A percentile compares a stretch with the other conserved stretches of the same genome.
Evolutionary conservation across 2,329 filamentous ascomycete genomes (phyloP).

Genomic region (Alternaria gaisen): DNA sequence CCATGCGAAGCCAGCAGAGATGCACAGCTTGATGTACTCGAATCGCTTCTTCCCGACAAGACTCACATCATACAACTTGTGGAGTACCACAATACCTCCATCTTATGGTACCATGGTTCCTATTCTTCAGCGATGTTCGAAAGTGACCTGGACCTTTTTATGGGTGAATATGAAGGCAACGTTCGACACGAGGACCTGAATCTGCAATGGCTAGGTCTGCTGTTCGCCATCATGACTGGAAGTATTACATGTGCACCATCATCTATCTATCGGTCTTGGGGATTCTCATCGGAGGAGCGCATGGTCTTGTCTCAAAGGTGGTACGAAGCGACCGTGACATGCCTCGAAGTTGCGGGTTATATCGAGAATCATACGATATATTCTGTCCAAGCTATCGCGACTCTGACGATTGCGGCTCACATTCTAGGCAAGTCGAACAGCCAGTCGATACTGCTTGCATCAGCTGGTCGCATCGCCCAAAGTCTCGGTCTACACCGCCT

Average conservation of each 20-base stretch:
- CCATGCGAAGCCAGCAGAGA: constrained; percentile 14
- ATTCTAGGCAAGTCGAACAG: constrained; percentile 57
- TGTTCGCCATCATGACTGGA: constrained; percentile 55
- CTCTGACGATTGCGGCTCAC: constrained; percentile 58
- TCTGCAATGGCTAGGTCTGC: constrained; percentile 55
- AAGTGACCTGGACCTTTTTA: constrained; percentile 7
- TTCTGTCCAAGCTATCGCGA: constrained; percentile 56
- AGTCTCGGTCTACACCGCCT: constrained; percentile 57
- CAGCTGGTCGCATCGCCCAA: constrained; percentile 58
- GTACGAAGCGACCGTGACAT: constrained; percentile 55
- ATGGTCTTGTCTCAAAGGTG: constrained; percentile 52
- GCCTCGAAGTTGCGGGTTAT: constrained; percentile 56
- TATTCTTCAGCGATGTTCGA: constrained; percentile 38
- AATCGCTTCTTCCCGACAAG: constrained; percentile 42
- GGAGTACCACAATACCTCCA: constrained; percentile 46
- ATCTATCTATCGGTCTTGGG: constrained; percentile 48
- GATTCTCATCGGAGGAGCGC: constrained; percentile 52
- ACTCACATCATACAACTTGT: constrained; percentile 32
- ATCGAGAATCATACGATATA: constrained; percentile 52
- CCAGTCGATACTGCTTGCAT: constrained; percentile 56
- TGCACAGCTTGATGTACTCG: constrained; percentile 39
- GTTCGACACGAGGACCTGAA: constrained; percentile 48
- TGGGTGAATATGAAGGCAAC: constrained; percentile 44
- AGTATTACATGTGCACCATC: constrained; percentile 53
- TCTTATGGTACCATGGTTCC: constrained; percentile 52